A percentile compares a stretch with the other conserved stretches of the same genome.
Evolutionary conservation across 1,284 basidiomycete species (phyloP).

Genomic region (Fomes fomentarius): DNA sequence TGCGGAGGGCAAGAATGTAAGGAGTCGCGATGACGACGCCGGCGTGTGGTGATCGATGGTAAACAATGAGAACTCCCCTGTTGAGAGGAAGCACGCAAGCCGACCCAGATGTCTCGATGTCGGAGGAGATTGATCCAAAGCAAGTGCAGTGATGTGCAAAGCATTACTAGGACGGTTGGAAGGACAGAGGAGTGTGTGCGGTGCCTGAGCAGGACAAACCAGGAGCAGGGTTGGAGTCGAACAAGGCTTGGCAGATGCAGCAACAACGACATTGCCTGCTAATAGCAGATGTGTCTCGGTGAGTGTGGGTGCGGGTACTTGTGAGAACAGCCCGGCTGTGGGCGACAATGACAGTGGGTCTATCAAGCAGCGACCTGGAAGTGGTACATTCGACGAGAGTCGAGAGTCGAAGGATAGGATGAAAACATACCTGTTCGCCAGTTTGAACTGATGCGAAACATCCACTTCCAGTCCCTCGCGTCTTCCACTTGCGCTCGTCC

Average conservation of each 20-base stretch:
- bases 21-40: slow-evolving; percentile 42
- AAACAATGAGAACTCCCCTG: slow-evolving; percentile 67
- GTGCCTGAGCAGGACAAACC: slow-evolving; percentile 31
- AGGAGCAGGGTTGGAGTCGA: slow-evolving; percentile 29
- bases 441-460: slow-evolving; percentile 81
- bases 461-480: slow-evolving; percentile 77
- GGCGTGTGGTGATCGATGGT: slow-evolving; percentile 50
- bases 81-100: slow-evolving; percentile 65
- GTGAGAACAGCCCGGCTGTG: not conserved
- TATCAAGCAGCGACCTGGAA: slow-evolving; percentile 57
- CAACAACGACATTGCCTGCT: slow-evolving; percentile 44
- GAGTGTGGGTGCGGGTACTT: not conserved
- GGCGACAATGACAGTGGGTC: slow-evolving; percentile 35
- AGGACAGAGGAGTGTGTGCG: slow-evolving; percentile 34
- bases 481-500: slow-evolving; percentile 47
- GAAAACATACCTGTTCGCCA: slow-evolving; percentile 68
- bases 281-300: slow-evolving; percentile 42
- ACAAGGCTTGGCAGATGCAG: slow-evolving; percentile 37
- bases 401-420: not conserved
- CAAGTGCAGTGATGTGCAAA: slow-evolving; percentile 58
- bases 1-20: slow-evolving; percentile 52
- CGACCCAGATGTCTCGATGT: slow-evolving; percentile 40
- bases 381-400: not conserved
- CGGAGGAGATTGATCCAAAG: slow-evolving; percentile 71
- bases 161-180: slow-evolving; percentile 25